phyloP scores from a whole-genome alignment of 2,329 filamentous ascomycete genomes.

The Nannizzia gypsea region DNA sequence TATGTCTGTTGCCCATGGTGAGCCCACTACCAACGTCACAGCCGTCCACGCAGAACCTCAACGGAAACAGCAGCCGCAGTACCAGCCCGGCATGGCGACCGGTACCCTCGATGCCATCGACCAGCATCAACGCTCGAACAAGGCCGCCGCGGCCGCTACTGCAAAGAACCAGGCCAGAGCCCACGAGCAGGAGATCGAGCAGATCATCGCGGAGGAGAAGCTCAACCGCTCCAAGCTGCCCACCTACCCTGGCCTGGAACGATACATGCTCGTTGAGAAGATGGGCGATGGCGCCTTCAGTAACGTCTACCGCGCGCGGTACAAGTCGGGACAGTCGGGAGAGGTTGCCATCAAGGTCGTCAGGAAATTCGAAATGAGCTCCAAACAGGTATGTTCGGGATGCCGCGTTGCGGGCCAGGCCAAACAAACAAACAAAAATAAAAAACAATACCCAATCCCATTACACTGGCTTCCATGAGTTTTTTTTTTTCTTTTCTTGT shows the following conservation, averaged over 20 bases:
- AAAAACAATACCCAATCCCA: neutral
- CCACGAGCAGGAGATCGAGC: slow-evolving; percentile 57
- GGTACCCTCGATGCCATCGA: slow-evolving; percentile 52
- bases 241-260: slow-evolving; percentile 68
- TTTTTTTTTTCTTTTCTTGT: slow-evolving; percentile 15
- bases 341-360: slow-evolving; percentile 98
- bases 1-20: slow-evolving; percentile 48
- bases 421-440: slow-evolving; percentile 12
- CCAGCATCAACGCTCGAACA: slow-evolving; percentile 38
- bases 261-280: slow-evolving; percentile 82
- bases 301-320: slow-evolving; percentile 87
- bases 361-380: slow-evolving; percentile 98
- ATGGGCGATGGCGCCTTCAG: slow-evolving; percentile 99
- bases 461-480: neutral
- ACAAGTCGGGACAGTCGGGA: slow-evolving; percentile 52
- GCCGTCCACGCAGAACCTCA: slow-evolving; percentile 54
- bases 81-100: slow-evolving; percentile 38
- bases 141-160: slow-evolving; percentile 32
- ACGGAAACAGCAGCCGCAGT: slow-evolving; percentile 38
- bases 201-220: slow-evolving; percentile 84
- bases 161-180: slow-evolving; percentile 28
- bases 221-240: slow-evolving; percentile 77
- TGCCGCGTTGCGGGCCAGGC: slow-evolving; percentile 4
- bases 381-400: slow-evolving; percentile 68
- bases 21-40: slow-evolving; percentile 52